A percentile compares a stretch with the other conserved stretches of the same genome.
These are phyloP conservation scores for Plenodomus tracheiphilus DNA, from an alignment of 2,329 filamentous ascomycete genomes.

Conservation along the genomic window DNA sequence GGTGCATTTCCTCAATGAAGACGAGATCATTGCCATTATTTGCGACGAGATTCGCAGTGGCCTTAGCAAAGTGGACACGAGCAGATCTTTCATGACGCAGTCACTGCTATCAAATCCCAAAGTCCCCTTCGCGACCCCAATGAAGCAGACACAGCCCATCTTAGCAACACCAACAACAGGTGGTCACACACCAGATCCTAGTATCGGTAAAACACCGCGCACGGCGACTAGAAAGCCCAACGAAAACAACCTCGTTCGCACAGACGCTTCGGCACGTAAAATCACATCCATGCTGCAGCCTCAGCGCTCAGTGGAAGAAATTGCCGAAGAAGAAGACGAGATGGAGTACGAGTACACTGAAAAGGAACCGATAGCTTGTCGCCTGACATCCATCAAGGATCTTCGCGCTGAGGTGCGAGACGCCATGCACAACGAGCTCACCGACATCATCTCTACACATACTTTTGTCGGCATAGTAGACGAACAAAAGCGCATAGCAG, in stretches of 20 bases:
- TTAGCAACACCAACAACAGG: constrained; percentile 19
- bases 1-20: constrained; percentile 96
- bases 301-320: constrained; percentile 41
- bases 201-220: constrained; percentile 32
- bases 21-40: constrained; percentile 87
- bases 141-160: constrained; percentile 39
- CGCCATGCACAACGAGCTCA: constrained; percentile 80
- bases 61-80: constrained; percentile 86
- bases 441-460: constrained; percentile 82
- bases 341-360: constrained; percentile 73
- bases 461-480: constrained; percentile 95
- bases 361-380: constrained; percentile 69
- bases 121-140: constrained; percentile 45
- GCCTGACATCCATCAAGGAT: constrained; percentile 81
- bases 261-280: constrained; percentile 85
- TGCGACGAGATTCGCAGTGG: constrained; percentile 78
- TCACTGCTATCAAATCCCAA: constrained; percentile 65
- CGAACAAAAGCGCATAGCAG: constrained; percentile 80
- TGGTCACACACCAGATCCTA: constrained; percentile 28
- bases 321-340: constrained; percentile 49
- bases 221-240: constrained; percentile 56
- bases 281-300: constrained; percentile 95
- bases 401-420: constrained; percentile 81
- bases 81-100: constrained; percentile 92
- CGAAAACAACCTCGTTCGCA: constrained; percentile 88